Evolutionary conservation across 371 early-diverging fungal genomes (phyloP).

Genomic region (Mortierella sp.): DNA sequence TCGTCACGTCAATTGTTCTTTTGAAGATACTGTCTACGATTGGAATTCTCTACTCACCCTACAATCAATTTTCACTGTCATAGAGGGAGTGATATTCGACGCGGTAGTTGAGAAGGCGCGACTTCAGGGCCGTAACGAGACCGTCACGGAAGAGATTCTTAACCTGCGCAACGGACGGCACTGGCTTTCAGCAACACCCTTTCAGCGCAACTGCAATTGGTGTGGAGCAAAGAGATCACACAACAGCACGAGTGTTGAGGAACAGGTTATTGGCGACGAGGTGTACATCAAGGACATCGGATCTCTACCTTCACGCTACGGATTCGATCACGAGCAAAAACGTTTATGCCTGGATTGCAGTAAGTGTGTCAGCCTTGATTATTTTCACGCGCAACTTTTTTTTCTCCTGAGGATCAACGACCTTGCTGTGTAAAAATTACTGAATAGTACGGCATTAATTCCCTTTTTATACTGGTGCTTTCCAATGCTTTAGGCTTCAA

Average conservation of each 20-base stretch:
- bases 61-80: not conserved
- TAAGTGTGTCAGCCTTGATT: conserved; percentile 7
- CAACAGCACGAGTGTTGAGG: not conserved
- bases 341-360: conserved; percentile 36
- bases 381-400: not conserved
- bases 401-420: not conserved
- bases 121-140: not conserved
- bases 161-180: not conserved
- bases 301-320: conserved; percentile 12
- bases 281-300: conserved; percentile 33
- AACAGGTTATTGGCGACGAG: not conserved
- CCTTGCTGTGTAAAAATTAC: not conserved
- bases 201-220: not conserved
- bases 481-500: conserved; percentile 15
- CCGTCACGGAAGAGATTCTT: not conserved
- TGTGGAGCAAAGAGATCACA: not conserved
- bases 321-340: conserved; percentile 34
- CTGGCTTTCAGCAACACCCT: not conserved
- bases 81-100: not conserved
- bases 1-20: not conserved
- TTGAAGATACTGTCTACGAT: too few relatives aligned
- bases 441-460: not conserved
- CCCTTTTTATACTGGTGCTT: not conserved
- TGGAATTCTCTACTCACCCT: not conserved
- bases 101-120: not conserved